These are phyloP conservation scores for Biscogniauxia sp. DNA, from an alignment of 2,329 filamentous ascomycete genomes.

Conservation along the genomic window DNA sequence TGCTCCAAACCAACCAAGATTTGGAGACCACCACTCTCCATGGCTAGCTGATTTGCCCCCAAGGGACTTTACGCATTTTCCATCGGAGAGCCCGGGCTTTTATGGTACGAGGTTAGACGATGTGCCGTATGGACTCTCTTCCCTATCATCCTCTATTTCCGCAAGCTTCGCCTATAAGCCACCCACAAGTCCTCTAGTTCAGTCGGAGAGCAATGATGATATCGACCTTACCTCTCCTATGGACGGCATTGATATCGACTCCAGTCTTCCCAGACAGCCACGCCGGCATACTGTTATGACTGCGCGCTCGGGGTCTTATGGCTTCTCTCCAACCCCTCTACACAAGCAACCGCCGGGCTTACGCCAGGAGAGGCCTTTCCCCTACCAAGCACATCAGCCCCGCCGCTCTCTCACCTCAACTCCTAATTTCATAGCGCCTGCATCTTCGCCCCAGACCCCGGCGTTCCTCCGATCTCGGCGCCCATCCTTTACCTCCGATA, in stretches of 20 bases:
- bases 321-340: slow-evolving; percentile 36
- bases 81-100: slow-evolving; percentile 36
- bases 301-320: slow-evolving; percentile 47
- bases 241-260: slow-evolving; percentile 49
- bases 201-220: slow-evolving; percentile 83
- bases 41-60: slow-evolving; percentile 60
- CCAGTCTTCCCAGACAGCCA: slow-evolving; percentile 36
- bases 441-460: slow-evolving; percentile 49
- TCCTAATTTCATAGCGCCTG: slow-evolving; percentile 41
- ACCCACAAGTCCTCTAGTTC: slow-evolving; percentile 88
- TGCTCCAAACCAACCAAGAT: slow-evolving; percentile 14
- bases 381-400: slow-evolving; percentile 77
- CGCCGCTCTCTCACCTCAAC: slow-evolving; percentile 70
- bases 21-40: slow-evolving; percentile 19
- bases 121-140: slow-evolving; percentile 52
- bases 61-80: slow-evolving; percentile 47
- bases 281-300: slow-evolving; percentile 74
- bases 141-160: slow-evolving; percentile 68
- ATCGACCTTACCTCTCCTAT: slow-evolving; percentile 59
- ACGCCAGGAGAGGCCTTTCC: slow-evolving; percentile 58
- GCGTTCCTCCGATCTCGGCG: slow-evolving; percentile 54
- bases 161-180: slow-evolving; percentile 81
- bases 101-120: slow-evolving; percentile 35
- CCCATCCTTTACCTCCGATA: slow-evolving; percentile 71
- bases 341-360: slow-evolving; percentile 39